Evolutionary conservation across 2,329 filamentous ascomycete genomes (phyloP).

Genomic region (Leptodontidium sp.): DNA sequence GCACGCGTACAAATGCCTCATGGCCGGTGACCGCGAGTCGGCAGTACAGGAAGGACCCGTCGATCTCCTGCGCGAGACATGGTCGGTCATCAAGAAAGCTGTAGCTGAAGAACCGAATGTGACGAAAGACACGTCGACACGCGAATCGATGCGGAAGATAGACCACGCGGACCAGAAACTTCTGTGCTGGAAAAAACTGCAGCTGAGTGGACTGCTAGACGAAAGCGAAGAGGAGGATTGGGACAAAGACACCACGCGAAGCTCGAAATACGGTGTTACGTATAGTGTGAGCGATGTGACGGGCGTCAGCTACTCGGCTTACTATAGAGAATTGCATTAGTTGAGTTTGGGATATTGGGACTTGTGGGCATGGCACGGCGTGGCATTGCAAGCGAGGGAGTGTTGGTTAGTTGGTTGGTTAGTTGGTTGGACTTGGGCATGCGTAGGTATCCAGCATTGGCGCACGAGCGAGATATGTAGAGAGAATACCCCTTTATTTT

Average conservation of each 20-base stretch:
- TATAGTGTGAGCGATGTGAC: conserved; percentile 24
- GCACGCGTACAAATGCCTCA: conserved; percentile 23
- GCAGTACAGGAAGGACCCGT: conserved; percentile 22
- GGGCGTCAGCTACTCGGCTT: conserved; percentile 22
- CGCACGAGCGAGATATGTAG: conserved; percentile 3
- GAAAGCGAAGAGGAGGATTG: conserved; percentile 24
- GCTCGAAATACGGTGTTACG: conserved; percentile 21
- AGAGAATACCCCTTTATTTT: conserved; percentile 14
- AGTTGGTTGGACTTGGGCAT: not conserved
- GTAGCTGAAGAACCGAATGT: conserved; percentile 15
- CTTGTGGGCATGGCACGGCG: not conserved
- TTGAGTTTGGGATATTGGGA: not conserved
- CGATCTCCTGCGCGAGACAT: conserved; percentile 20
- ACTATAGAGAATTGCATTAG: conserved; percentile 21
- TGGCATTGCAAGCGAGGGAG: conserved; percentile 1
- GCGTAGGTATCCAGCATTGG: conserved; percentile 10
- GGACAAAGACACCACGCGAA: conserved; percentile 21
- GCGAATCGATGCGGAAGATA: conserved; percentile 23
- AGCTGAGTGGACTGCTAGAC: conserved; percentile 15
- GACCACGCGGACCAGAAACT: conserved; percentile 24
- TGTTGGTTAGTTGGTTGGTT: not conserved
- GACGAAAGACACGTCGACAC: conserved; percentile 17
- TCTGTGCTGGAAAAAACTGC: conserved; percentile 21
- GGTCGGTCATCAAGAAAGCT: conserved; percentile 21
- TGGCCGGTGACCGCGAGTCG: conserved; percentile 23